Percentiles rank a stretch among this genome's conserved stretches.
These are phyloP conservation scores for Aspergillus sp. DNA, from an alignment of 2,329 filamentous ascomycete genomes.

Conservation along the genomic window DNA sequence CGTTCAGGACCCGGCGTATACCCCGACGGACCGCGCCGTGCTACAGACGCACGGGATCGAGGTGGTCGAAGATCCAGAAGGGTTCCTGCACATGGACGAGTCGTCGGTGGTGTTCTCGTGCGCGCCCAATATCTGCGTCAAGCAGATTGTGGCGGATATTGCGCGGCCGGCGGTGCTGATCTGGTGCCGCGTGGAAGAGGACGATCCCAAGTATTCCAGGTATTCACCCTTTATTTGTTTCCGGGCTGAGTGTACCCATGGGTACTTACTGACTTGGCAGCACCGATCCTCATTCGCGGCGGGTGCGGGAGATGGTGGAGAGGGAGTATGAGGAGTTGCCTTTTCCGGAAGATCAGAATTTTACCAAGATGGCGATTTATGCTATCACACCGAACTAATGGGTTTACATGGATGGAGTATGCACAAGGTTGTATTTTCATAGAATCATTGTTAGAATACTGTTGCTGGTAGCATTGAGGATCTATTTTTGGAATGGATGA, in stretches of 20 bases:
- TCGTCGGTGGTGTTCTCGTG: conserved; percentile 30
- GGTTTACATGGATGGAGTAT: too few species aligned
- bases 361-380: neutral
- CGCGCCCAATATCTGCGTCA: conserved; percentile 25
- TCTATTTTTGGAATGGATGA: neutral
- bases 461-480: neutral
- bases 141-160: conserved; percentile 35
- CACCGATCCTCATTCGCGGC: neutral
- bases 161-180: conserved; percentile 23
- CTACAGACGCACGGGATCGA: conserved; percentile 5
- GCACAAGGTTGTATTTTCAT: too few species aligned
- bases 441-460: neutral
- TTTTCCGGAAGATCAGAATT: neutral
- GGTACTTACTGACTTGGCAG: neutral
- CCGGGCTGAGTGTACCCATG: neutral
- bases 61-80: conserved; percentile 16
- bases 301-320: neutral
- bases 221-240: too few species aligned
- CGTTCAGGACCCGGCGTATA: conserved; percentile 17
- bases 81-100: conserved; percentile 32
- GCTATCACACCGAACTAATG: neutral
- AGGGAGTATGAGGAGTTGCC: neutral
- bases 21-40: conserved; percentile 6
- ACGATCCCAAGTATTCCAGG: neutral
- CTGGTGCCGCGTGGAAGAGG: conserved; percentile 5